Evolutionary conservation across 129 eudicot genomes (phyloP).

Genomic region (Artemisia argyi): DNA sequence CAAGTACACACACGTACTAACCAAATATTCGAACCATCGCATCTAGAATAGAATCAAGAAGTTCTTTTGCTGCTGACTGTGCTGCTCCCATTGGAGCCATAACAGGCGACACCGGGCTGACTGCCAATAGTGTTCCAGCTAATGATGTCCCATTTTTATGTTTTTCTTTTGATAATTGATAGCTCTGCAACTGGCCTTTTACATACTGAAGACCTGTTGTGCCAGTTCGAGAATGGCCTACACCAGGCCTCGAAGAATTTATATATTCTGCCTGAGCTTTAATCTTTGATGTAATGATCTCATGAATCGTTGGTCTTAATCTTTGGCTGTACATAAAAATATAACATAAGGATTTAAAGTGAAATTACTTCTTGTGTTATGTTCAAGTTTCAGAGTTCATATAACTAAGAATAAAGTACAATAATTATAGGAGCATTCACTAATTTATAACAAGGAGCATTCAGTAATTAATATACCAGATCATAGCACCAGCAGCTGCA

Average conservation of each 20-base stretch:
- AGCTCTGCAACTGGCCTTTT: slow-evolving; percentile 75
- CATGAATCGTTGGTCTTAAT: slow-evolving; percentile 93
- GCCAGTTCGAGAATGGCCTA: slow-evolving; percentile 53
- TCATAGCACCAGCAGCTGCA: slow-evolving; percentile 99
- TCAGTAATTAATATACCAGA: slow-evolving; percentile 60
- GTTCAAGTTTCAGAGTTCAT: slow-evolving; percentile 1
- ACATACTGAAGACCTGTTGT: slow-evolving; percentile 59
- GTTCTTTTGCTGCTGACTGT: slow-evolving; percentile 83
- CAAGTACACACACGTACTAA: slow-evolving; percentile 34
- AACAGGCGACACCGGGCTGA: slow-evolving; percentile 92
- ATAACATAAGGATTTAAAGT: background rate
- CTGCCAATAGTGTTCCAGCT: slow-evolving; percentile 69
- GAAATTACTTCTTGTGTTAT: background rate
- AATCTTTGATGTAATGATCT: slow-evolving; percentile 72
- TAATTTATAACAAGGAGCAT: slow-evolving; percentile 5
- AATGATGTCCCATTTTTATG: slow-evolving; percentile 64
- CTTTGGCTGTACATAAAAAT: slow-evolving; percentile 69
- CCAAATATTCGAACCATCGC: slow-evolving; percentile 83
- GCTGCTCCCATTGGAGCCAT: slow-evolving; percentile 98
- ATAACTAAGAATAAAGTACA: background rate
- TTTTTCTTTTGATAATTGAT: slow-evolving; percentile 68
- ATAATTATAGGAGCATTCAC: background rate
- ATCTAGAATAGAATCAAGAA: slow-evolving; percentile 82
- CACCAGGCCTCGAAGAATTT: slow-evolving; percentile 57
- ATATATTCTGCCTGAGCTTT: slow-evolving; percentile 75